phyloP scores from a whole-genome alignment of 345 rosid genomes.

The Rhizophora apiculata region DNA sequence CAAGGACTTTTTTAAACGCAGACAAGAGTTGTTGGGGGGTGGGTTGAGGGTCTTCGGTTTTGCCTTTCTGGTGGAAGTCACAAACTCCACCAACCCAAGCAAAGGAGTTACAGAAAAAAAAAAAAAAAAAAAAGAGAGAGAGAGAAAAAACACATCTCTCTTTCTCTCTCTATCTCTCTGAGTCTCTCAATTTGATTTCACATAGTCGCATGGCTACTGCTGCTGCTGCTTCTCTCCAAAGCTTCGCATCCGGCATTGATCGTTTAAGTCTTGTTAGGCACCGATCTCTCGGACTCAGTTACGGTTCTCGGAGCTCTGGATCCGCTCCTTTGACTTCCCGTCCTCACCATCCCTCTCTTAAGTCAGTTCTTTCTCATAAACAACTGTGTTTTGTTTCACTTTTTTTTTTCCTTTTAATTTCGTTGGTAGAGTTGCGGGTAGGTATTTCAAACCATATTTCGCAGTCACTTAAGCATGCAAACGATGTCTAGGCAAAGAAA shows the following conservation, averaged over 20 bases:
- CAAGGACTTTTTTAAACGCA: no score
- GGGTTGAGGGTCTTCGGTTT: no score
- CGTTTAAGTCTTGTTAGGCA: slow-evolving; percentile 4
- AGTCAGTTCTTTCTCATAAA: slow-evolving; percentile 10
- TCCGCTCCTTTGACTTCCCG: slow-evolving; percentile 37
- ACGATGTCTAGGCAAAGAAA: no score
- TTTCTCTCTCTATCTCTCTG: no score
- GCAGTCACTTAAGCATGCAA: background rate
- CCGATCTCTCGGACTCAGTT: slow-evolving; percentile 8
- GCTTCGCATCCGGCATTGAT: slow-evolving; percentile 7
- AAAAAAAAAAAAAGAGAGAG: no score
- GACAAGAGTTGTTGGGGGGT: no score
- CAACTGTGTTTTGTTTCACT: background rate
- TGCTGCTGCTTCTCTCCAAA: slow-evolving; percentile 21
- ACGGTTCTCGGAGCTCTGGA: slow-evolving; percentile 9
- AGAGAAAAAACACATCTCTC: background rate
- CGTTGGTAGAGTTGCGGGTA: background rate
- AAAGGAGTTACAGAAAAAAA: no score
- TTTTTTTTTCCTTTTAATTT: background rate
- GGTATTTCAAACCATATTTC: background rate
- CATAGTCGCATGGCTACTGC: slow-evolving; percentile 5
- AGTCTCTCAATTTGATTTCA: no score
- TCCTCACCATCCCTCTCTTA: slow-evolving; percentile 23
- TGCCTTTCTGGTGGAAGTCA: no score
- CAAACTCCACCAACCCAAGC: no score